Base-by-base conservation (phyloP, 2,329 filamentous ascomycete genomes). In the Coniochaeta pulveracea region DNA sequence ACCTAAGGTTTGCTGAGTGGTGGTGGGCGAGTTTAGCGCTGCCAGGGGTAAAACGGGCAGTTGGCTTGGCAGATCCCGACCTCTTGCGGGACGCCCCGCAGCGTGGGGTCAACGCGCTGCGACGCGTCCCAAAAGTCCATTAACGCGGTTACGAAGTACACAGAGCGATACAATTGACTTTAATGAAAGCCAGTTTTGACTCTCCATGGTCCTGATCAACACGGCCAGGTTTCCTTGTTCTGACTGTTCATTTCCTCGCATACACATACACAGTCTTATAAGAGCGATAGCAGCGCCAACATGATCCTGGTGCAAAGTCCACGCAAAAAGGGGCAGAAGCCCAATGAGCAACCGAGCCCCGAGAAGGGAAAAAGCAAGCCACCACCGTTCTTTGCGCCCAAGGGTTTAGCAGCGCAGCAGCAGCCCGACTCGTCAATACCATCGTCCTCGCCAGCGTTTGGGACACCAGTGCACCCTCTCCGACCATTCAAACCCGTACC, bases 401-500 rank as follows among this genome's bases (percentile, higher is more conserved):
- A 53, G 39, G 55, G 54, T 12, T 44, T 51, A 14, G 46, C 47
- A 3, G 48, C 50, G 16, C 38, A 41, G 3, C 44, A 43, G 2
- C 39, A 37, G 1, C 31, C 39, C 17, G 61, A 63, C 4, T 76
- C 81, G 33, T 69, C 72, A 26, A 76, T 91, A 39, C 85, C 85
- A 4, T 94, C 88, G 0, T 93, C 86, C 1, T 94, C 86, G 14
- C 85, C 88, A 7, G 85, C 81, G 25, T 95, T 95, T 57, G 85
- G 76, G 33, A 95, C 88, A 2, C 88, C 88, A 2, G 73, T 76
- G 26, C 82, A 91, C 52, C 83, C 86, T 27, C 72, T 91, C 33
- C 72, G 70, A 45, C 73, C 79, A n/a, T n/a, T n/a, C n/a, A n/a
- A n/a, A n/a, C n/a, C n/a, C n/a, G n/a, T n/a, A n/a, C n/a, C n/a